These are phyloP conservation scores for Apiotrichum porosum DNA, from an alignment of 1,284 basidiomycete species.

Conservation along the genomic window DNA sequence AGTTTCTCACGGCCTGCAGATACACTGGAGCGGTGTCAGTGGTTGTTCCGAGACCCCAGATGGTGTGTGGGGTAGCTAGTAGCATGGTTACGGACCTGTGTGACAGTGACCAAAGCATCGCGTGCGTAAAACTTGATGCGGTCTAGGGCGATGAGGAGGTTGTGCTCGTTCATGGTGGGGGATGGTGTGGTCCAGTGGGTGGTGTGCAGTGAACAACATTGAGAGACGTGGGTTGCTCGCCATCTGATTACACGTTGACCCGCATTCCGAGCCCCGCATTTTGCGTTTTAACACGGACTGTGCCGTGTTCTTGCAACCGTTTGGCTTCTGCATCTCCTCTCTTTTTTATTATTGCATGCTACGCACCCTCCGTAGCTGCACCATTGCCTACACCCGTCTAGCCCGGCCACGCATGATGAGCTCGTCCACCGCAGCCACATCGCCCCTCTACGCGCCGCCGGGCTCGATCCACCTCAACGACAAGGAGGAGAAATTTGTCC, in stretches of 20 bases:
- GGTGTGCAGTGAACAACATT: background rate
- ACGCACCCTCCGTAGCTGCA: background rate
- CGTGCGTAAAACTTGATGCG: constrained; percentile 37
- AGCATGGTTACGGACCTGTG: constrained; percentile 26
- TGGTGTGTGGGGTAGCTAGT: background rate
- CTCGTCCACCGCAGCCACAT: background rate
- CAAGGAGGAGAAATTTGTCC: constrained; percentile 38
- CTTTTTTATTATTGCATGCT: background rate
- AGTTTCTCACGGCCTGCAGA: constrained; percentile 47
- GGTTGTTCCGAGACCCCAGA: too few species aligned
- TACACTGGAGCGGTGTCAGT: constrained; percentile 28
- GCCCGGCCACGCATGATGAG: constrained; percentile 5
- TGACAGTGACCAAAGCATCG: constrained; percentile 34
- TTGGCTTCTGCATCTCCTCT: background rate
- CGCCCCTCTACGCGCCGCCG: constrained; percentile 4
- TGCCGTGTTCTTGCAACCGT: too few species aligned
- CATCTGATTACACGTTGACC: constrained; percentile 13
- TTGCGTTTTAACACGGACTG: background rate
- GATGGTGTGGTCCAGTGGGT: too few species aligned
- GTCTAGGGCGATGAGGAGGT: constrained; percentile 37
- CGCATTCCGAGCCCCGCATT: constrained; percentile 33
- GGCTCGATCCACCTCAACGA: constrained; percentile 8
- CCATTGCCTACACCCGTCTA: too few species aligned
- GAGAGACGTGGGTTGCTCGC: constrained; percentile 9
- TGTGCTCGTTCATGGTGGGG: constrained; percentile 32